Base-by-base conservation (phyloP, 352 stramenopile genomes). In the Phytophthora foliorum region DNA sequence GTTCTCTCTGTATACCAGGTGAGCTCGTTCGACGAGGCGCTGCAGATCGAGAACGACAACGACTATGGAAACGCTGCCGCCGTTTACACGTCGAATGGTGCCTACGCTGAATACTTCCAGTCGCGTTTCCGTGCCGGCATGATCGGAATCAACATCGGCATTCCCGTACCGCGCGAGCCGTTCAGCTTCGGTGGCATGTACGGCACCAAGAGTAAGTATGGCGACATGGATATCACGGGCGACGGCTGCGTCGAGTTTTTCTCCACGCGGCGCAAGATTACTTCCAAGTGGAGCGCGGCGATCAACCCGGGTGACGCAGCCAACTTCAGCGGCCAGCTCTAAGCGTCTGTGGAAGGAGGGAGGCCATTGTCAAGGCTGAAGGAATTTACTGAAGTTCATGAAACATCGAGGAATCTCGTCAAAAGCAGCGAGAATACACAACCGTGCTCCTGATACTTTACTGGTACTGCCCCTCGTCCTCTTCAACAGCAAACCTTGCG, bases 101-200 rank as follows among this genome's bases (percentile, higher is more conserved):
- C 80, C 3, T 89, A 86, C 72, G 97, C 97, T 4, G 95, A 99
- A 61, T 99, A 95, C 72, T 99, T 99, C 75, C 83, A 95, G 64
- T 83, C 72, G 19, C 84, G 91, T 19, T 98, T 99, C 72, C 79
- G 92, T 19, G 95, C 95, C 4, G 88, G 81, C 8, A 99, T 99
- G 95, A 93, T 99, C 60, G 97, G 97, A 14, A 86, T 99, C 38
- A 99, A 99, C 74, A 95, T 99, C 68, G 97, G 97, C 25, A 97
- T 99, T 39, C 93, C 96, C 3, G 96, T 98, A 21, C 96, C 97
- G 19, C 82, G 95, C 14, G 95, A 99, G 65, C 96, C 96, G 3
- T 99, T 99, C 78, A 97, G 91, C 31, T 99, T 99, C 74, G 97
- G 97, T 45, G 97, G 97, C 4, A 79, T 99, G 57, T 99, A 99